Conservation (phyloP, 2,329 filamentous ascomycete genomes). For the Pseudogymnoascus pannorum region DNA sequence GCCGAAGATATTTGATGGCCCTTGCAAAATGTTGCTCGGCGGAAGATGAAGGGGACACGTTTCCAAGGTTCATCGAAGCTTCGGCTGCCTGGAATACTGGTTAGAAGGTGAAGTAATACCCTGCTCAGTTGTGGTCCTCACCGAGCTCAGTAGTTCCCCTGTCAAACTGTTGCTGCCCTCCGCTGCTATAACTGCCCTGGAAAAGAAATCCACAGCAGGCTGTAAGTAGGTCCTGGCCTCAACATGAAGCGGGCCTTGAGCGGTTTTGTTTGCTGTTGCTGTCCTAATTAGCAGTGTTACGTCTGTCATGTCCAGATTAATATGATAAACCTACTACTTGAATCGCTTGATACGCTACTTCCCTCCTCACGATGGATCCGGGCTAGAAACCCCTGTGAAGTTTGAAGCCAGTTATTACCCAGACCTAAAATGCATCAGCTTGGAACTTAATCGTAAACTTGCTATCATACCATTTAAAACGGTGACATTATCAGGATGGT, state of each 20-base stretch:
- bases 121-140: slow-evolving; percentile 23
- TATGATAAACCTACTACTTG: slow-evolving; percentile 15
- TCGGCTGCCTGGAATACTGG: slow-evolving; percentile 37
- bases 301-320: background rate
- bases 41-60: slow-evolving; percentile 37
- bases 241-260: slow-evolving; percentile 37
- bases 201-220: slow-evolving; percentile 44
- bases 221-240: slow-evolving; percentile 44
- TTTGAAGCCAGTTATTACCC: slow-evolving; percentile 43
- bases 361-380: slow-evolving; percentile 40
- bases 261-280: background rate
- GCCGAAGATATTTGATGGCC: slow-evolving; percentile 39
- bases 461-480: slow-evolving; percentile 34
- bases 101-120: background rate
- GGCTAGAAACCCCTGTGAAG: slow-evolving; percentile 41
- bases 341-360: slow-evolving; percentile 24
- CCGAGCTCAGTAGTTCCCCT: slow-evolving; percentile 38
- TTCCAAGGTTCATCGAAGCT: slow-evolving; percentile 45
- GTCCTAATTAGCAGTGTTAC: background rate
- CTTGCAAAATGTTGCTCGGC: slow-evolving; percentile 39
- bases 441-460: slow-evolving; percentile 9
- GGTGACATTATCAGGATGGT: slow-evolving; percentile 36
- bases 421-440: slow-evolving; percentile 32
- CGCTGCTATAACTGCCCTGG: slow-evolving; percentile 38
- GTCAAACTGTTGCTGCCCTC: slow-evolving; percentile 31